Evolutionary conservation across 1,139 yeast genomes (phyloP), one percentile per base, ranked within the genome.

Genomic region (Sugiyamaella grinbergsii): DNA sequence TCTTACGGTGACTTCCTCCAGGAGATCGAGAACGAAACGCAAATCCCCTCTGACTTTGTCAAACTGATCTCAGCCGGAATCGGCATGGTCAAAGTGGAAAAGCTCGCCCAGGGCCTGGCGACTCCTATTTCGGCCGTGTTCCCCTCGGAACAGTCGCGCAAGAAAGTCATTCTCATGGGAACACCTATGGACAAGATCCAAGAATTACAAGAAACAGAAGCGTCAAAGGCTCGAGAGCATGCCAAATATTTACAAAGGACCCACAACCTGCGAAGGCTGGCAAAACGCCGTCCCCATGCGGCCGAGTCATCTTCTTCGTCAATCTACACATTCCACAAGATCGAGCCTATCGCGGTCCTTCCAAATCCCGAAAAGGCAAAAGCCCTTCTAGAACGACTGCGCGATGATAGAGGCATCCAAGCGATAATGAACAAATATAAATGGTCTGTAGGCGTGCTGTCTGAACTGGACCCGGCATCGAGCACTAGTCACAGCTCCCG

Each of bases 401-500:
- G 62, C 10, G 63, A 65, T 43, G 75, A 71, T 53, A 54, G 62
- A 11, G 75, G 73, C 10, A 63, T 71, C 13, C 61, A 56, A 33
- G 70, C 68, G 2, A 60, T 72, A 26, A 70, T 71, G 74, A 58
- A 54, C 33, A 66, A 65, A 52, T 63, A 71, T 56, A 58, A 66
- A 42, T 68, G 67, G 63, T 56, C 62, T 4, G 72, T 72, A 4
- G 71, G 71, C 0, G 55, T 65, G 3, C 55, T 72, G 33, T 65
- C 73, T 0, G 76, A 72, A 52, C 62, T 72, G 22, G 76, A 72
- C 46, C 76, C 76, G 0, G 65, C 71, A 1, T 54, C 66, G 15
- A 67, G 69, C 53, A 71, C 75, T 2, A 54, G 63, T 11, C 66
- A 60, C 31, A 61, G 61, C 23, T 52, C 55, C 18, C 49, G 63